phyloP scores from a whole-genome alignment of 2,329 filamentous ascomycete species.

The Aspergillus novofumigatus region DNA sequence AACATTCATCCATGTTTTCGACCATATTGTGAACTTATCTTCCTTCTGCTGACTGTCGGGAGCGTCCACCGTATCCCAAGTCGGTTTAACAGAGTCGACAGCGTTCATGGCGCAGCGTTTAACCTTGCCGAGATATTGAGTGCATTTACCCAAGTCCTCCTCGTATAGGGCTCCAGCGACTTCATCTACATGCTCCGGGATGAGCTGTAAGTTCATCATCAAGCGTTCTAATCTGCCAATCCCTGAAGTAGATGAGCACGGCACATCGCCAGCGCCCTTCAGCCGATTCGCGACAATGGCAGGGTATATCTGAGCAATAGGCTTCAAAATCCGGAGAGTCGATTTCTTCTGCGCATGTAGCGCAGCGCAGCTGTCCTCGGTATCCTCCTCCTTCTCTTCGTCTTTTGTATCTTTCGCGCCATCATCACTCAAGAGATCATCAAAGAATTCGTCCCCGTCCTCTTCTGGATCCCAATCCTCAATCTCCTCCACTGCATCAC shows the following conservation, averaged over 20 bases:
- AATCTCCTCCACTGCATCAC: constrained; percentile 80
- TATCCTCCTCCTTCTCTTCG: constrained; percentile 15
- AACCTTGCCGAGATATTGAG: constrained; percentile 28
- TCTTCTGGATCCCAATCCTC: constrained; percentile 81
- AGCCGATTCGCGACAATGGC: constrained; percentile 41
- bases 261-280: constrained; percentile 27
- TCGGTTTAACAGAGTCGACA: constrained; percentile 65
- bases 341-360: constrained; percentile 40
- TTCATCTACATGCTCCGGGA: constrained; percentile 43
- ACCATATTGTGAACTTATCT: constrained; percentile 79
- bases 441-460: constrained; percentile 54
- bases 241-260: constrained; percentile 13
- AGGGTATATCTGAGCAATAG: constrained; percentile 41
- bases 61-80: constrained; percentile 64
- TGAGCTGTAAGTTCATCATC: constrained; percentile 28
- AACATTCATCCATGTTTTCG: constrained; percentile 51
- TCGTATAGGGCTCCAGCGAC: constrained; percentile 45
- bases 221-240: constrained; percentile 33
- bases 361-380: constrained; percentile 29
- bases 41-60: constrained; percentile 54
- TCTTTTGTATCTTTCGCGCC: constrained; percentile 18
- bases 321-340: constrained; percentile 40
- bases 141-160: constrained; percentile 32
- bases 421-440: constrained; percentile 33
- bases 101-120: constrained; percentile 55